Evolutionary conservation across 225 moss, liverwort and hornwort genomes (phyloP).

Genomic region (Marchantia polymorpha): DNA sequence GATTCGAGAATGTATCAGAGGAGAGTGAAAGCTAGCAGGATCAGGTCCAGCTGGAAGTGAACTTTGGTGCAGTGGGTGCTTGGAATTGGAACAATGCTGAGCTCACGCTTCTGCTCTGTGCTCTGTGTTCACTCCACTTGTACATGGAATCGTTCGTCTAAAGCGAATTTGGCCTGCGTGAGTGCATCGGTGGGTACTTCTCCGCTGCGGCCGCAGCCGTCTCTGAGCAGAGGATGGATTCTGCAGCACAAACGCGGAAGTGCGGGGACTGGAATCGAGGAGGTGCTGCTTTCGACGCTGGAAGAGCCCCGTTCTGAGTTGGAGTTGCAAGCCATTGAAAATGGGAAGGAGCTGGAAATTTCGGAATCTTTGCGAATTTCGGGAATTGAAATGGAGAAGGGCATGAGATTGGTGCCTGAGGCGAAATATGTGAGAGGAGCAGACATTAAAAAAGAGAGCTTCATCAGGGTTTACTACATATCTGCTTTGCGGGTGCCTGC

Average conservation of each 20-base stretch:
- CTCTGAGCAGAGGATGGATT: conserved; percentile 44
- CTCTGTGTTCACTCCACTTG: neutral
- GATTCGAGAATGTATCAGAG: too few species aligned
- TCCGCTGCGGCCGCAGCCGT: conserved; percentile 21
- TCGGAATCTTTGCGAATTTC: neutral
- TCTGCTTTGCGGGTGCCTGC: conserved; percentile 64
- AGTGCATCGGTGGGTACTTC: neutral
- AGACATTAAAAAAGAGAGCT: conserved; percentile 63
- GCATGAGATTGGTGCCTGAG: neutral
- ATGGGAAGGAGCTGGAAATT: neutral
- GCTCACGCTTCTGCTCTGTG: neutral
- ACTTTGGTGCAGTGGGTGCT: too few species aligned
- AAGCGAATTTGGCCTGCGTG: neutral
- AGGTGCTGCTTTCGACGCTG: conserved; percentile 22
- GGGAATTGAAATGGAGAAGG: neutral
- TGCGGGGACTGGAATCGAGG: conserved; percentile 20
- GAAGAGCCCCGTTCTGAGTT: neutral
- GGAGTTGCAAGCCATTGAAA: neutral
- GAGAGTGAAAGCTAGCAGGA: too few species aligned
- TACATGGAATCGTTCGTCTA: neutral
- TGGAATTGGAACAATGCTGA: neutral
- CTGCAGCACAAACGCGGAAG: conserved; percentile 11
- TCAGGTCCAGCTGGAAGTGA: too few species aligned
- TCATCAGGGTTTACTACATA: conserved; percentile 61
- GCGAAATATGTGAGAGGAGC: conserved; percentile 71